phyloP scores from a whole-genome alignment of 768 basidiomycete genomes.

The Amanita molliuscula region DNA sequence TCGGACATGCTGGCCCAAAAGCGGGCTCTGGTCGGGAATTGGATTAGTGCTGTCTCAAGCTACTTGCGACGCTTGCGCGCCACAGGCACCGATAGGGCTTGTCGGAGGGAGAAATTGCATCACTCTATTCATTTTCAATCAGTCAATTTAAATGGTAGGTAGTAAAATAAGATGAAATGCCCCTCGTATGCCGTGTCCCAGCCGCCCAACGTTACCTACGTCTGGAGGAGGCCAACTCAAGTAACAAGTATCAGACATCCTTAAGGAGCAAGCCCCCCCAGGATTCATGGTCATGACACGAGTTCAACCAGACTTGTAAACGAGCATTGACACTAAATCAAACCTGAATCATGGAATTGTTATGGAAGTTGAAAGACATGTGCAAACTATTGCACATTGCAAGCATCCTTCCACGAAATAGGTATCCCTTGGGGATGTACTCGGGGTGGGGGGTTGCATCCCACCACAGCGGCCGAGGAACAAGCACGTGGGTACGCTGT shows the following conservation, averaged over 20 bases:
- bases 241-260: neutral
- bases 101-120: neutral
- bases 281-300: too few species aligned
- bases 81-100: conserved; percentile 1
- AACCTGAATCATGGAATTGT: too few species aligned
- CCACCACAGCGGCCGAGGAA: neutral
- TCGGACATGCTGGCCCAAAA: too few species aligned
- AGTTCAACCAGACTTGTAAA: too few species aligned
- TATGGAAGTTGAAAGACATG: too few species aligned
- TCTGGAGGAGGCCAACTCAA: neutral
- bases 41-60: neutral
- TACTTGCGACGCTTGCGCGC: neutral
- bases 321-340: too few species aligned
- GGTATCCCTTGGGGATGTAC: neutral
- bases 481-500: neutral
- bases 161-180: neutral
- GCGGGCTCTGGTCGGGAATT: neutral
- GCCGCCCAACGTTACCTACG: neutral
- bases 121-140: neutral
- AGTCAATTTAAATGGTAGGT: neutral
- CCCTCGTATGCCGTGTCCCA: conserved; percentile 4
- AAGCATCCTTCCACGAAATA: too few species aligned
- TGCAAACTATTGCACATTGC: too few species aligned
- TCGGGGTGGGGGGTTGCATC: neutral
- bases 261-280: neutral